These are phyloP conservation scores for Artemisia argyi DNA, from an alignment of 129 eudicot genomes.

Conservation along the genomic window DNA sequence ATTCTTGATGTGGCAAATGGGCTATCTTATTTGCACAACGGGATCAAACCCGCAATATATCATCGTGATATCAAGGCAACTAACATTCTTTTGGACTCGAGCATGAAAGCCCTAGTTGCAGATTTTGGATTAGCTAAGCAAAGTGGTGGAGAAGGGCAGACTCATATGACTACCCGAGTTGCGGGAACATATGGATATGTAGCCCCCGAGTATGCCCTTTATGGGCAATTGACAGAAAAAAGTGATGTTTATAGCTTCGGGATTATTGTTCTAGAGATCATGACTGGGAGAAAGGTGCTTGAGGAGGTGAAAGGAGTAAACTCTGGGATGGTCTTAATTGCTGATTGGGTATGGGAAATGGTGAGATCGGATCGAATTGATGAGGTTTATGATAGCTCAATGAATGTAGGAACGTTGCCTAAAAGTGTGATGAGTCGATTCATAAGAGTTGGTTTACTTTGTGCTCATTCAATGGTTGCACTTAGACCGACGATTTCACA, in stretches of 20 bases:
- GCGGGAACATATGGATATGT: conserved; percentile 87
- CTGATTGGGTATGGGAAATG: conserved; percentile 77
- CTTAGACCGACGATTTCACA: conserved; percentile 74
- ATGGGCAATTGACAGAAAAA: conserved; percentile 81
- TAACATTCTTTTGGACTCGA: conserved; percentile 61
- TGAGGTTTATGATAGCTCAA: conserved; percentile 41
- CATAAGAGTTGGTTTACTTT: conserved; percentile 67
- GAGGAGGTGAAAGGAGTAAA: conserved; percentile 43
- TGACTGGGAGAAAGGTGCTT: conserved; percentile 70
- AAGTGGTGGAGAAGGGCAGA: conserved; percentile 56
- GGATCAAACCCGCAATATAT: conserved; percentile 71
- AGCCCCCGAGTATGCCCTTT: conserved; percentile 86
- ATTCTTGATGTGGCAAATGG: conserved; percentile 83
- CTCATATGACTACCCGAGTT: conserved; percentile 62
- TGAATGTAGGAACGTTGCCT: conserved; percentile 49
- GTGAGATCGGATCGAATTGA: conserved; percentile 45
- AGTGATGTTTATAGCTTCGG: conserved; percentile 87
- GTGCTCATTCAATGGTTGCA: conserved; percentile 84
- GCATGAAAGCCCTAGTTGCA: conserved; percentile 77
- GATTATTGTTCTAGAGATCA: conserved; percentile 63
- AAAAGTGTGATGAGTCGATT: conserved; percentile 65
- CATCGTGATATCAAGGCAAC: conserved; percentile 82
- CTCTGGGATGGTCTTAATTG: conserved; percentile 44
- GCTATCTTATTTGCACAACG: conserved; percentile 71
- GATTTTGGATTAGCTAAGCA: conserved; percentile 89